phyloP scores from a whole-genome alignment of 2,329 filamentous ascomycete species.

The Onygenales sp. region DNA sequence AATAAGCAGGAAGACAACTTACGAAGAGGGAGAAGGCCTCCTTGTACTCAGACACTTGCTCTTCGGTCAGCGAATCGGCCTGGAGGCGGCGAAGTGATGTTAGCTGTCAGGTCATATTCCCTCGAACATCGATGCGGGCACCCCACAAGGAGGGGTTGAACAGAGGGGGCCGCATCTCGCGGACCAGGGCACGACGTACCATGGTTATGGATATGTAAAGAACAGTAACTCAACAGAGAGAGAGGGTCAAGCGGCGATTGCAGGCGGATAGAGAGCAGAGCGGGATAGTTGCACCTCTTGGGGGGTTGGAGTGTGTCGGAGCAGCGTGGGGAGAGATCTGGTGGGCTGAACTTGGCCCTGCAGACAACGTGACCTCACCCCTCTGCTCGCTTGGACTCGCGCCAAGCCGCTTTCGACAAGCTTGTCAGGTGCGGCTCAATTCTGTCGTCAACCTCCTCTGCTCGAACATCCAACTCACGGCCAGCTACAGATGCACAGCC shows the following conservation, averaged over 20 bases:
- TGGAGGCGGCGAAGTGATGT: constrained; percentile 30
- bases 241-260: background rate
- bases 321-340: background rate
- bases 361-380: constrained; percentile 3
- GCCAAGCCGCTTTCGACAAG: background rate
- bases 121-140: background rate
- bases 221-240: background rate
- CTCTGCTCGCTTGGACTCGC: background rate
- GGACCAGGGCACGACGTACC: background rate
- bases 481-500: too few species aligned
- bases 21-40: constrained; percentile 99
- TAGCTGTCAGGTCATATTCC: background rate
- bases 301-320: background rate
- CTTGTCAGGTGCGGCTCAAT: background rate
- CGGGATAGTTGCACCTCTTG: background rate
- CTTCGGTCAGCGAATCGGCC: constrained; percentile 98
- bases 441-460: background rate
- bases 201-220: background rate
- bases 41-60: constrained; percentile 99
- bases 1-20: constrained; percentile 41
- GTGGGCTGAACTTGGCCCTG: background rate
- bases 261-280: background rate
- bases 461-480: too few species aligned
- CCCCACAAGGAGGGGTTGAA: background rate
- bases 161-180: background rate